A percentile compares a stretch with the other conserved stretches of the same genome.
Conservation (phyloP, 164 flowering plant genomes). For the Umbellularia californica region DNA sequence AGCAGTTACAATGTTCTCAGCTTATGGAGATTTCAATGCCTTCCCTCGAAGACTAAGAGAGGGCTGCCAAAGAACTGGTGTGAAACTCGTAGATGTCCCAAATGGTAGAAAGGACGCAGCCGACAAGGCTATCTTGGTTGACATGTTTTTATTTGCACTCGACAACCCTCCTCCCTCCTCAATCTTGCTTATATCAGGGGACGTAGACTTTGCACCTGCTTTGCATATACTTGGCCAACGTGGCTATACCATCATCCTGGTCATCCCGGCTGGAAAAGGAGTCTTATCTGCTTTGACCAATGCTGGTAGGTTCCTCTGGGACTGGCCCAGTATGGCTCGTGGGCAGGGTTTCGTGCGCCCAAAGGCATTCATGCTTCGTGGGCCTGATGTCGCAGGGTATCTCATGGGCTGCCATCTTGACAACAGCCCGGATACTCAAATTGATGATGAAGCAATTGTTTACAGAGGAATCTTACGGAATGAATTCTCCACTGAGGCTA, state of each 20-base stretch:
- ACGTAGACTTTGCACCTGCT: constrained; percentile 95
- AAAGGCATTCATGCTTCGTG: constrained; percentile 36
- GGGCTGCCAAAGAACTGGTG: constrained; percentile 96
- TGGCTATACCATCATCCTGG: constrained; percentile 85
- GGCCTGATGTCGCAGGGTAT: constrained; percentile 39
- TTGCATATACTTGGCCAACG: constrained; percentile 96
- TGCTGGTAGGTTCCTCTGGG: constrained; percentile 95
- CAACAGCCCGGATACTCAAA: constrained; percentile 42
- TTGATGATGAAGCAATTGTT: constrained; percentile 79
- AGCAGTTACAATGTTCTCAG: constrained; percentile 75
- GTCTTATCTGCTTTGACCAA: constrained; percentile 85
- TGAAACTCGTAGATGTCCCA: constrained; percentile 91
- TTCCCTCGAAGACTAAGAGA: constrained; percentile 89
- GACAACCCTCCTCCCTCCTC: constrained; percentile 92
- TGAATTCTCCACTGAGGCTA: constrained; percentile 18
- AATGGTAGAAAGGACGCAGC: constrained; percentile 98
- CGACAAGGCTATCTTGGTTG: constrained; percentile 92
- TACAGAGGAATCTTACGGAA: constrained; percentile 54
- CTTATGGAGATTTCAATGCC: constrained; percentile 93
- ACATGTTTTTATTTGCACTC: constrained; percentile 97
- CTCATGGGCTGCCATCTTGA: constrained; percentile 38
- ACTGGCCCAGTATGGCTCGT: constrained; percentile 92
- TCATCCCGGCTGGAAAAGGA: constrained; percentile 72
- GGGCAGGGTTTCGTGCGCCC: constrained; percentile 86
- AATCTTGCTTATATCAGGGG: constrained; percentile 89